A percentile compares a stretch with the other conserved stretches of the same genome.
These are phyloP conservation scores for Macadamia integrifolia DNA, from an alignment of 164 flowering plant genomes.

Conservation along the genomic window DNA sequence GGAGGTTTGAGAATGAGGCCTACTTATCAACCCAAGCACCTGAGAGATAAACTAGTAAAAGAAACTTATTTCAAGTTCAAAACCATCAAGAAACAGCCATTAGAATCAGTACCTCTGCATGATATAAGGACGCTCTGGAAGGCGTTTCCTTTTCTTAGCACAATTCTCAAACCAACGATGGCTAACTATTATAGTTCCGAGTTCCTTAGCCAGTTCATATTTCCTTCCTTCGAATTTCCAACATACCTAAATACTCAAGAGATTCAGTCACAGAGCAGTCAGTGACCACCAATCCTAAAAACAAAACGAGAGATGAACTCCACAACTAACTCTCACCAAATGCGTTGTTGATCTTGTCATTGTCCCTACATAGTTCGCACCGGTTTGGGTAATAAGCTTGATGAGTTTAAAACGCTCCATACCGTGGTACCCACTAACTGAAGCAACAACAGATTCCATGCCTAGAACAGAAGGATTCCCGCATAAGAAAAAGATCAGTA, in stretches of 20 bases:
- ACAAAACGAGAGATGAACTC: background rate
- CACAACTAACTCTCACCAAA: conserved; percentile 48
- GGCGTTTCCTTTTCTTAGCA: conserved; percentile 53
- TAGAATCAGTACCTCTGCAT: conserved; percentile 40
- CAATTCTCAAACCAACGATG: conserved; percentile 94
- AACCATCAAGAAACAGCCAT: background rate
- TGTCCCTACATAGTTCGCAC: conserved; percentile 77
- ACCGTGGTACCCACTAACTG: conserved; percentile 91
- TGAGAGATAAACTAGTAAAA: no score
- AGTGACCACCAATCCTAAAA: background rate
- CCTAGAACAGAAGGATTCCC: conserved; percentile 24
- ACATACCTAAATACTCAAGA: conserved; percentile 51
- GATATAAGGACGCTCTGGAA: conserved; percentile 56
- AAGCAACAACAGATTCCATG: conserved; percentile 76
- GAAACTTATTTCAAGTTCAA: no score
- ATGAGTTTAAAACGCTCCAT: conserved; percentile 76
- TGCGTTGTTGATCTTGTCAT: conserved; percentile 69
- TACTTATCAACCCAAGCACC: no score
- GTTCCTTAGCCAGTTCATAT: conserved; percentile 54
- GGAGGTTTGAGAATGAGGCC: no score
- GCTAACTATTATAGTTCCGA: conserved; percentile 49
- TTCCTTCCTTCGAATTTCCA: conserved; percentile 78
- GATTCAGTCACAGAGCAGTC: background rate
- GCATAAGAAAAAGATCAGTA: conserved; percentile 2
- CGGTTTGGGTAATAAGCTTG: conserved; percentile 64